Base-by-base conservation (phyloP, 73 alveolate species). In the Paramecium sexaurelia region DNA sequence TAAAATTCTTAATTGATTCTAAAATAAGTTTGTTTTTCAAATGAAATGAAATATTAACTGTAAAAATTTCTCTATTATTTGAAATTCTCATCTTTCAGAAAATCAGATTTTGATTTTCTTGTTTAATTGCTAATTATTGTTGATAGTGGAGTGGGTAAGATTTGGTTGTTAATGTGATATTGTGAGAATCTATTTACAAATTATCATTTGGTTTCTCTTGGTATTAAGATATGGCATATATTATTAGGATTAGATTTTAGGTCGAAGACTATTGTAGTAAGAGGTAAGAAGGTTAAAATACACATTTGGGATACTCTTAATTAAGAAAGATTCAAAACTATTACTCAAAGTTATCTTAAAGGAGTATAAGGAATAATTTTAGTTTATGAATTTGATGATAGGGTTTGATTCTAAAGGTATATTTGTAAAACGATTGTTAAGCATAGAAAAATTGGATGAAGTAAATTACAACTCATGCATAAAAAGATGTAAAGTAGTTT, bases 231-330 rank as follows among this genome's bases (percentile, higher is more conserved):
- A 45, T 92, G 26, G 17, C 47, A 85, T 85, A 57, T n/a, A 35
- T 22, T 36, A 24, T 20, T 75, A 94, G 98, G 98, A 17, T 94
- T 96, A 55, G 99, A 96, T 85, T 96, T 94, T 94, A 96, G 95
- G 90, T 92, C 95, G 26, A 96, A 96, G 92, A 92, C 95, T 15
- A 93, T 94, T 37, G 92, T 92, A 37, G 91, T 95, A 6, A 95
- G 93, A 20, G 97, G 95, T 5, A 95, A 95, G 92, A 84, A 85
- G 20, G 96, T 96, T 11, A 96, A 96, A 78, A 92, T 96, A 85
- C 94, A 96, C 92, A 88, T 97, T 15, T 97, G 99, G 98, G 99
- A 96, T 94, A 97, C 99, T 15, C 98, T 99, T 10, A 99, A 99
- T 69, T 95, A 97, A 89, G 99, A 97, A 41, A 55, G 99, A 40